Percentiles rank a stretch among this genome's conserved stretches.
Conservation (phyloP, 192 early-diverging fungal genomes). For the Coemansia sp. region DNA sequence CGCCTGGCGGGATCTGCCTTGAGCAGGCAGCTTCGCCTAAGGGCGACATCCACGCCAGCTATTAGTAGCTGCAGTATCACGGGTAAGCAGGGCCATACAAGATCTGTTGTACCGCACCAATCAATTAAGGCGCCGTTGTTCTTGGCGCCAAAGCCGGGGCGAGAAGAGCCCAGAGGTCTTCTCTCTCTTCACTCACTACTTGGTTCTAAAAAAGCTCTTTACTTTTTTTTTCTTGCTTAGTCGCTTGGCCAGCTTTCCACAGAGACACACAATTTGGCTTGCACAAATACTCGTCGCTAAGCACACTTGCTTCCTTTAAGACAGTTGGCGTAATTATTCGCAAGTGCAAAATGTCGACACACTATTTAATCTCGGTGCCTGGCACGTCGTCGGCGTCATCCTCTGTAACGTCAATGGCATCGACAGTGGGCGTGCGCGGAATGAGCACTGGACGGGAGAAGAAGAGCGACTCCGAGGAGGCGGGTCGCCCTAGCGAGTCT, state of each 20-base stretch:
- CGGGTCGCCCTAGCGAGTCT: not conserved
- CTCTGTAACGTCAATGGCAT: constrained; percentile 29
- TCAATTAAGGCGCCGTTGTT: not conserved
- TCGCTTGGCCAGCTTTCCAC: constrained; percentile 2
- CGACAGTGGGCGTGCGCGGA: constrained; percentile 29
- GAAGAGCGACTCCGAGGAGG: constrained; percentile 9
- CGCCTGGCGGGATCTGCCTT: not conserved
- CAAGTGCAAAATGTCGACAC: constrained; percentile 19
- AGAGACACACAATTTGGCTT: not conserved
- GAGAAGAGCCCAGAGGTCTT: not conserved
- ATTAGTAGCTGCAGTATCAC: not conserved
- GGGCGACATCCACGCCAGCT: not conserved
- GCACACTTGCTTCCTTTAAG: not conserved
- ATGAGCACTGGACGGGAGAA: constrained; percentile 19
- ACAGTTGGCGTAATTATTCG: not conserved
- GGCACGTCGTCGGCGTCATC: constrained; percentile 29
- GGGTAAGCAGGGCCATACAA: not conserved
- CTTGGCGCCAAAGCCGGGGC: not conserved
- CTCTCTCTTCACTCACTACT: not conserved
- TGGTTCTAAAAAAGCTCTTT: not conserved
- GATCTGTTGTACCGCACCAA: not conserved
- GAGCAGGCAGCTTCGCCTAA: not conserved
- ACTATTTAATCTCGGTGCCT: constrained; percentile 41
- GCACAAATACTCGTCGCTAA: constrained; percentile 2
- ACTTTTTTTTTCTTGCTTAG: not conserved